A percentile compares a stretch with the other conserved stretches of the same genome.
phyloP scores from a whole-genome alignment of 2,329 filamentous ascomycete genomes.

The Colletotrichum melonis region DNA sequence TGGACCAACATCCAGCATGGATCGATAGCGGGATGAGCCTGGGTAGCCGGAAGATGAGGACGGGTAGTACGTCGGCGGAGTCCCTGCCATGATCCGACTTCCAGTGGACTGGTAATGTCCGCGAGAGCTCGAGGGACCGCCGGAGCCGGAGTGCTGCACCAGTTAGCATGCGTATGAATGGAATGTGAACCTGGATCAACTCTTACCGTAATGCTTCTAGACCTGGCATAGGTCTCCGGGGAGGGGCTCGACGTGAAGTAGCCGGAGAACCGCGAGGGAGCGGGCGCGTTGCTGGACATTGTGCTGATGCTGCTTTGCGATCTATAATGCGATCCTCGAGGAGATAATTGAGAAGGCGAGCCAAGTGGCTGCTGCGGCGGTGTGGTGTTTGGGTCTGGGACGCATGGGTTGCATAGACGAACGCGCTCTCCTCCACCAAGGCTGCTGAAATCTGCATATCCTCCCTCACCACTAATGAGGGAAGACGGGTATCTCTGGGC shows the following conservation, averaged over 20 bases:
- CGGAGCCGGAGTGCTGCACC: conserved; percentile 40
- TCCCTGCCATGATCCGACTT: conserved; percentile 53
- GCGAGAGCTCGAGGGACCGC: conserved; percentile 41
- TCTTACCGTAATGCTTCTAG: conserved; percentile 33
- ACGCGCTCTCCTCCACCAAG: conserved; percentile 68
- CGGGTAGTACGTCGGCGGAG: conserved; percentile 49
- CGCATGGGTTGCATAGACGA: conserved; percentile 71
- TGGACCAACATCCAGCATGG: conserved; percentile 46
- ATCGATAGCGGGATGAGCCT: conserved; percentile 41
- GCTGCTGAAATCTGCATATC: conserved; percentile 56
- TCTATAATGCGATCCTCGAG: conserved; percentile 53
- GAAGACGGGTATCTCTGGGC: conserved; percentile 51
- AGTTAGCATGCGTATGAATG: conserved; percentile 28
- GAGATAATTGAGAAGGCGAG: conserved; percentile 46
- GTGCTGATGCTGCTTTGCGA: conserved; percentile 57
- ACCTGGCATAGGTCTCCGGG: conserved; percentile 47
- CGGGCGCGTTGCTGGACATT: conserved; percentile 43
- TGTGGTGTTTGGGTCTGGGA: conserved; percentile 70
- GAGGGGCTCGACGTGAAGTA: conserved; percentile 47
- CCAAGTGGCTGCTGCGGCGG: conserved; percentile 59
- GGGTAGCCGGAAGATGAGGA: conserved; percentile 39
- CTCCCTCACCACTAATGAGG: conserved; percentile 53
- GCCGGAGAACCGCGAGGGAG: conserved; percentile 48
- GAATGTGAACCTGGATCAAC: background rate
- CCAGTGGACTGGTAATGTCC: conserved; percentile 49